Evolutionary conservation across 2,329 filamentous ascomycete species (phyloP).

Genomic region (Chalaropsis thielavioides): DNA sequence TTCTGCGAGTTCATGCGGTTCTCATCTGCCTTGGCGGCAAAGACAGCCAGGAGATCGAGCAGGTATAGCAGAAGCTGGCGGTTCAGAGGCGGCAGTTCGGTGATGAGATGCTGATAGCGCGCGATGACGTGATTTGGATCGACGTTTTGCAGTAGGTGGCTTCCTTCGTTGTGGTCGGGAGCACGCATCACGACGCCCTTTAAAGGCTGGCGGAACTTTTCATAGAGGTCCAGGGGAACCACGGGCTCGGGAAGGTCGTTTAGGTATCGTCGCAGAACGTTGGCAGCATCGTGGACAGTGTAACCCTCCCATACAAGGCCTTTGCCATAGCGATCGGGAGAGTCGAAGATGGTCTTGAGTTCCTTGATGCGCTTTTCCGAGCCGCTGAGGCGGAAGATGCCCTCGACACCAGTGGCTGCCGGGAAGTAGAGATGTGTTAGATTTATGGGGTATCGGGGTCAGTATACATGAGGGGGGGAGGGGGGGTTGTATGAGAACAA

Average conservation of each 20-base stretch:
- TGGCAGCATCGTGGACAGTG: conserved; percentile 95
- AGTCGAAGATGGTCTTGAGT: conserved; percentile 80
- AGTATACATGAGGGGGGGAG: too few relatives aligned
- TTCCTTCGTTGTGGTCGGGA: conserved; percentile 52
- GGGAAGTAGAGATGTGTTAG: neutral
- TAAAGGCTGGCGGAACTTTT: conserved; percentile 75
- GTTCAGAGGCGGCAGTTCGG: conserved; percentile 81
- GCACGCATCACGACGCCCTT: conserved; percentile 56
- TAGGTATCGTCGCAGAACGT: conserved; percentile 86
- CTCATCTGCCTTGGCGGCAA: conserved; percentile 88
- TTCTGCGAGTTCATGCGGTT: conserved; percentile 97
- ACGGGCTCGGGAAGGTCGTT: conserved; percentile 95
- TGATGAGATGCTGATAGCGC: conserved; percentile 80
- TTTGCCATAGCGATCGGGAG: conserved; percentile 89
- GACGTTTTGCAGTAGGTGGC: conserved; percentile 52
- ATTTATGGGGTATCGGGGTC: conserved; percentile 18
- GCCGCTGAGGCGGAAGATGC: conserved; percentile 89
- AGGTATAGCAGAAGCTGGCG: conserved; percentile 91
- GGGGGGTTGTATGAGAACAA: too few relatives aligned
- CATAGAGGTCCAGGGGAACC: conserved; percentile 85
- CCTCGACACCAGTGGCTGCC: conserved; percentile 80
- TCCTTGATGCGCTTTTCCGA: conserved; percentile 98
- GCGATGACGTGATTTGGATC: conserved; percentile 57
- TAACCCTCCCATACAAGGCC: conserved; percentile 94
- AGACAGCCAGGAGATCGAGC: conserved; percentile 86